These are phyloP conservation scores for Phaseolus coccineus DNA, from an alignment of 331 rosid genomes.

Conservation along the genomic window DNA sequence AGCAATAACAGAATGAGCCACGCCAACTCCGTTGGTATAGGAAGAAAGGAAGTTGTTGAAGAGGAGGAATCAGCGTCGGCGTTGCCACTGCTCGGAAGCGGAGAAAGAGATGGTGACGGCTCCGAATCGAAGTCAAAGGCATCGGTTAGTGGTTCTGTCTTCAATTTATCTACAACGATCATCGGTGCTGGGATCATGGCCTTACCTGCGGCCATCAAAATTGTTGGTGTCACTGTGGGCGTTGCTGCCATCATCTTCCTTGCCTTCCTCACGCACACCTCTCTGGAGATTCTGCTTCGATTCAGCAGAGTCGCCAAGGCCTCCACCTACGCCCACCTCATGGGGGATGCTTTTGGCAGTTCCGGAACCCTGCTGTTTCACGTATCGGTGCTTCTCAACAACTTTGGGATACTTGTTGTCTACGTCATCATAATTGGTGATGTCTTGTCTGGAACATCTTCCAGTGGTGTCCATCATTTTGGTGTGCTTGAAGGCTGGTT, in stretches of 20 bases:
- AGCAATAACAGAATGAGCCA: background rate
- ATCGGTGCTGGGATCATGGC: constrained; percentile 88
- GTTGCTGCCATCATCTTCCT: constrained; percentile 56
- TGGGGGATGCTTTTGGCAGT: constrained; percentile 63
- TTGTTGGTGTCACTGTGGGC: constrained; percentile 61
- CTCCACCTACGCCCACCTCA: constrained; percentile 53
- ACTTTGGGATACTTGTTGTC: constrained; percentile 70
- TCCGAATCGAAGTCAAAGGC: constrained; percentile 29
- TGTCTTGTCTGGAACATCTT: constrained; percentile 77
- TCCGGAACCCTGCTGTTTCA: constrained; percentile 57
- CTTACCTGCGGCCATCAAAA: constrained; percentile 78
- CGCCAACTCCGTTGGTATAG: constrained; percentile 6
- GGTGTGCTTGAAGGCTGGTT: constrained; percentile 83
- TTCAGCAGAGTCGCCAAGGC: constrained; percentile 60
- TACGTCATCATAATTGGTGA: constrained; percentile 78
- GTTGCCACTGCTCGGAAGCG: background rate
- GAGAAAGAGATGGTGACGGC: constrained; percentile 2
- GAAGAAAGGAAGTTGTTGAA: constrained; percentile 10
- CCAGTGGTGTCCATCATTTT: constrained; percentile 63
- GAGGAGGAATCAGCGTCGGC: constrained; percentile 22
- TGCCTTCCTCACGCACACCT: constrained; percentile 59
- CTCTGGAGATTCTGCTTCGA: constrained; percentile 65
- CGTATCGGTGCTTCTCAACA: constrained; percentile 60
- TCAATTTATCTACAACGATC: constrained; percentile 71
- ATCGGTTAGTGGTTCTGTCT: constrained; percentile 60